These are phyloP conservation scores for Raffaelea arxii DNA, from an alignment of 2,329 filamentous ascomycete species.

Conservation along the genomic window DNA sequence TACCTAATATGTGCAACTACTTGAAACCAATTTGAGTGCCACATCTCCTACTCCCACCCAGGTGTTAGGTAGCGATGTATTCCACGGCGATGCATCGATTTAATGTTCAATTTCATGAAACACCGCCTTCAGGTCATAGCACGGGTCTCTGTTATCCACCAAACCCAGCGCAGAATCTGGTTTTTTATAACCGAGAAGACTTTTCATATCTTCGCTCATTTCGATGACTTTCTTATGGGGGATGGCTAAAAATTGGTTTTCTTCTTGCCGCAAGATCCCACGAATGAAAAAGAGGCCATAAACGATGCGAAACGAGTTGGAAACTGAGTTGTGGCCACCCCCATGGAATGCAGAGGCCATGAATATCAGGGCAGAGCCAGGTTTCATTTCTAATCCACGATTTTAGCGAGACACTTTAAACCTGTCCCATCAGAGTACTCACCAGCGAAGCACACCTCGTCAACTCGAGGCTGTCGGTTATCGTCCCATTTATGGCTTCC, in stretches of 20 bases:
- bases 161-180: not conserved
- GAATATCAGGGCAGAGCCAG: not conserved
- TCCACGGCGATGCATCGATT: too few species aligned
- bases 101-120: not conserved
- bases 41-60: too few species aligned
- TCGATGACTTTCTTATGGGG: not conserved
- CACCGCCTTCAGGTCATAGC: not conserved
- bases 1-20: too few species aligned
- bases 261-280: not conserved
- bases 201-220: not conserved
- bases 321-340: not conserved
- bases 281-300: not conserved
- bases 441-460: slow-evolving; percentile 1
- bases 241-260: slow-evolving; percentile 1
- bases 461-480: not conserved
- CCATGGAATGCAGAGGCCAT: not conserved
- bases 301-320: not conserved
- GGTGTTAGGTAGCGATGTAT: too few species aligned
- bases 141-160: not conserved
- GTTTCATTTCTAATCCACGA: not conserved
- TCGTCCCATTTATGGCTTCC: not conserved
- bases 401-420: not conserved
- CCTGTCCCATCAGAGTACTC: not conserved
- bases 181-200: not conserved
- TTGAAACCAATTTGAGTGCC: too few species aligned